phyloP scores from a whole-genome alignment of 176 grass and related monocot species.

The Secale cereale region DNA sequence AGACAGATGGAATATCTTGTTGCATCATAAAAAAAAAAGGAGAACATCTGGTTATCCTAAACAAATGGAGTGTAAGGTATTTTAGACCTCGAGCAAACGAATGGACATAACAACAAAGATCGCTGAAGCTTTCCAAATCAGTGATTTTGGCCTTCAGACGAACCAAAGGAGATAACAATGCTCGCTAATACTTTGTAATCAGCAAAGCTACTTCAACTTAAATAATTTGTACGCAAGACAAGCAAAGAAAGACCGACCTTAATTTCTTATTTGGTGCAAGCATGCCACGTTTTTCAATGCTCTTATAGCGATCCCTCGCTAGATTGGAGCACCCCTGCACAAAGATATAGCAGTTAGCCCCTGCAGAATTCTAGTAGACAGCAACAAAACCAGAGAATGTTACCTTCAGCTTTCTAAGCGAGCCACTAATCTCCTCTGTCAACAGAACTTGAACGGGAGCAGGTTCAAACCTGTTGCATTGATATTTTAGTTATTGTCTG shows the following conservation, averaged over 20 bases:
- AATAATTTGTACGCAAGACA: not conserved
- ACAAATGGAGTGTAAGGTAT: not conserved
- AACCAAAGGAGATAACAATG: not conserved
- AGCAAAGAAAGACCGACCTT: slow-evolving; percentile 23
- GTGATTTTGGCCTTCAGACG: not conserved
- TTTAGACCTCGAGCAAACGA: not conserved
- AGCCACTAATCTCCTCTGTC: slow-evolving; percentile 95
- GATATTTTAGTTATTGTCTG: not conserved
- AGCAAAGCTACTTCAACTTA: not conserved
- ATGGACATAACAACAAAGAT: not conserved
- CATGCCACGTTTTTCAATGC: slow-evolving; percentile 55
- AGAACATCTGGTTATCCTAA: not conserved
- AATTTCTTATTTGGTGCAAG: slow-evolving; percentile 52
- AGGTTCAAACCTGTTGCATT: slow-evolving; percentile 76
- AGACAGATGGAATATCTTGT: too few species aligned
- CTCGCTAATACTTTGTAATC: not conserved
- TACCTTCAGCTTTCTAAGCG: slow-evolving; percentile 94
- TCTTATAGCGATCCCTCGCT: slow-evolving; percentile 54
- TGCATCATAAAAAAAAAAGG: too few species aligned
- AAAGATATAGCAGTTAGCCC: slow-evolving; percentile 8
- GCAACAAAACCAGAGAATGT: not conserved
- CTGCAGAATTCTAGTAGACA: not conserved
- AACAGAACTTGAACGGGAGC: slow-evolving; percentile 92
- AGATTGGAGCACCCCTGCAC: slow-evolving; percentile 49
- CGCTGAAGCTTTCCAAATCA: not conserved